A percentile compares a stretch with the other conserved stretches of the same genome.
These are phyloP conservation scores for Pleurozium schreberi DNA, from an alignment of 225 moss, liverwort and hornwort species.

Conservation along the genomic window DNA sequence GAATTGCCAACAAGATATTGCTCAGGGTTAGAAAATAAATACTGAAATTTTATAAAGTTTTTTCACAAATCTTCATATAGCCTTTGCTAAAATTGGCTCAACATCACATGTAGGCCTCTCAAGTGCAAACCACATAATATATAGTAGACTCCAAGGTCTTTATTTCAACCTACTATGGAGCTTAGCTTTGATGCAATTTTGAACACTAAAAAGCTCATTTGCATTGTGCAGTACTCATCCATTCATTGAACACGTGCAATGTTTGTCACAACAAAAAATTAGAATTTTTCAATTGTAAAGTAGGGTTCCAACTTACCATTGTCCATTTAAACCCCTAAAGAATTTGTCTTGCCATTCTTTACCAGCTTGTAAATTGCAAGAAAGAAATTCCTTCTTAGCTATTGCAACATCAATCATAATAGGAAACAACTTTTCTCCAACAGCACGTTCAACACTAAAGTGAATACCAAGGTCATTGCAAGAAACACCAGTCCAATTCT, in stretches of 20 bases:
- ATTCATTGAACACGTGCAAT: accelerated
- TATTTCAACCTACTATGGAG: not conserved
- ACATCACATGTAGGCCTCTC: accelerated
- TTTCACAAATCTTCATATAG: not conserved
- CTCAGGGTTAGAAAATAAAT: not conserved
- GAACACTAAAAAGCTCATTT: not conserved
- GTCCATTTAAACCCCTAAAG: not conserved
- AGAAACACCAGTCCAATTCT: too few relatives aligned
- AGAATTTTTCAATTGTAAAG: not conserved
- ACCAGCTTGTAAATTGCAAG: not conserved
- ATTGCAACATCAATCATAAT: not conserved
- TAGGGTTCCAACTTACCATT: not conserved
- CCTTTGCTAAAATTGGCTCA: accelerated
- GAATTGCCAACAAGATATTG: not conserved
- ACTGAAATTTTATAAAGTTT: not conserved
- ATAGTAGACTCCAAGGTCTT: accelerated
- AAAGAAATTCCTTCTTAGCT: not conserved
- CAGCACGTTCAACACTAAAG: not conserved
- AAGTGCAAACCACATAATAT: not conserved
- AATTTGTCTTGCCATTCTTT: not conserved
- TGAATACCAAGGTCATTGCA: not conserved
- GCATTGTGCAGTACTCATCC: accelerated
- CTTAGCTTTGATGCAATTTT: not conserved
- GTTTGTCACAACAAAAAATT: not conserved
- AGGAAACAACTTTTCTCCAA: not conserved